Evolutionary conservation across 441 rosid species (phyloP).

Genomic region (Manihot esculenta): DNA sequence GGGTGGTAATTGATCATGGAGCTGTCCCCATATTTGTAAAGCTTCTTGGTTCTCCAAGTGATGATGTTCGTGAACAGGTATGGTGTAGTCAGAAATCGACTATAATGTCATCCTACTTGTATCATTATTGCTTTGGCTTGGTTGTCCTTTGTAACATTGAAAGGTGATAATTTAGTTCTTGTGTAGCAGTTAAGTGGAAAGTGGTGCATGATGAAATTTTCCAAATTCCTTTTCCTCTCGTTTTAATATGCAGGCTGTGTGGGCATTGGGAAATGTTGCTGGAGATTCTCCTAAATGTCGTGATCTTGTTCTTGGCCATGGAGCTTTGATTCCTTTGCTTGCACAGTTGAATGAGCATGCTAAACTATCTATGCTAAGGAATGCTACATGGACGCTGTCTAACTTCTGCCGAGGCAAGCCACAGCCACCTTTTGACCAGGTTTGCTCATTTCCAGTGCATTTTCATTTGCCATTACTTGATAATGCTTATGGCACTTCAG

Average conservation of each 20-base stretch:
- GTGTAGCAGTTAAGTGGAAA: not conserved
- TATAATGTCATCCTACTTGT: too few species aligned
- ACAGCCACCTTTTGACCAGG: conserved; percentile 86
- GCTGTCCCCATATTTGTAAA: conserved; percentile 82
- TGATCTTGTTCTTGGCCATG: conserved; percentile 74
- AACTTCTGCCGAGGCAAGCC: conserved; percentile 93
- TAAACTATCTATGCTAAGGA: conserved; percentile 84
- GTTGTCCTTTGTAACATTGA: not conserved
- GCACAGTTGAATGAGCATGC: conserved; percentile 75
- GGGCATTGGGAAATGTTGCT: conserved; percentile 95
- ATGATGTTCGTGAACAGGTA: conserved; percentile 94
- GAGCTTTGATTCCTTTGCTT: conserved; percentile 66
- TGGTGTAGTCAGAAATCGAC: too few species aligned
- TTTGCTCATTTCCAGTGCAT: conserved; percentile 17
- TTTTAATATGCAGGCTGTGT: conserved; percentile 57
- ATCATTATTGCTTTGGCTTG: not conserved
- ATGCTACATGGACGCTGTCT: conserved; percentile 97
- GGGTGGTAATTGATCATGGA: conserved; percentile 74
- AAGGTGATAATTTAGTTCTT: not conserved
- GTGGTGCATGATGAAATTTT: not conserved
- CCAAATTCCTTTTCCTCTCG: not conserved
- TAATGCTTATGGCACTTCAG: not conserved
- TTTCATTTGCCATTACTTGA: not conserved
- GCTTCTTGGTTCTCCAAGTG: conserved; percentile 82
- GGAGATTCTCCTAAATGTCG: conserved; percentile 92